Conservation (phyloP, 345 rosid species). For the Populus pruinosa region DNA sequence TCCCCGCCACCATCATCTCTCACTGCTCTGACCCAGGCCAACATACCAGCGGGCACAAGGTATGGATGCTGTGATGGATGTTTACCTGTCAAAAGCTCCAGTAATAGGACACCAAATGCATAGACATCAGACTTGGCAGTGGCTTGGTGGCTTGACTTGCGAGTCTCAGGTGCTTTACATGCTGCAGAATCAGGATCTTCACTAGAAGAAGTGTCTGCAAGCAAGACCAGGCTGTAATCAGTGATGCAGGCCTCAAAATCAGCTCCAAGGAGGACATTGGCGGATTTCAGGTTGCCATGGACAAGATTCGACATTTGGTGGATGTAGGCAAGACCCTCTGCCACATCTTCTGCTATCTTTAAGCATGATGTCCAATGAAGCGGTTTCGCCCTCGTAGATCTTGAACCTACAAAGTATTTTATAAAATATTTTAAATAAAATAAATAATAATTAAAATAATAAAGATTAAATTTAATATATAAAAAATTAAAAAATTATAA, state of each 20-base stretch:
- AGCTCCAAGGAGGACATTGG: constrained; percentile 78
- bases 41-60: constrained; percentile 70
- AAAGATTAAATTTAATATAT: no score
- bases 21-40: constrained; percentile 74
- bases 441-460: no score
- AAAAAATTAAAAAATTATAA: no score
- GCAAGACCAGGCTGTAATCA: constrained; percentile 68
- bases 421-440: no score
- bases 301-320: constrained; percentile 77
- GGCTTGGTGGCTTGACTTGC: constrained; percentile 53
- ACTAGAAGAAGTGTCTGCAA: constrained; percentile 50
- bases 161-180: constrained; percentile 75
- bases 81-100: constrained; percentile 84
- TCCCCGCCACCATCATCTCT: constrained; percentile 59
- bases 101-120: constrained; percentile 71
- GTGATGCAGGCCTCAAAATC: constrained; percentile 94
- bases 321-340: constrained; percentile 79
- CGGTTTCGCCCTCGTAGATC: constrained; percentile 81
- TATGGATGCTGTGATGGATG: constrained; percentile 77
- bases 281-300: constrained; percentile 85
- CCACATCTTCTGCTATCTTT: constrained; percentile 96
- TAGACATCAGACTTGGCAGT: constrained; percentile 78
- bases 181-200: constrained; percentile 69
- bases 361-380: constrained; percentile 96
- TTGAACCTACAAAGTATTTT: constrained; percentile 71